Evolutionary conservation across 2,329 filamentous ascomycete genomes (phyloP).

Genomic region (Xylariales sp.): DNA sequence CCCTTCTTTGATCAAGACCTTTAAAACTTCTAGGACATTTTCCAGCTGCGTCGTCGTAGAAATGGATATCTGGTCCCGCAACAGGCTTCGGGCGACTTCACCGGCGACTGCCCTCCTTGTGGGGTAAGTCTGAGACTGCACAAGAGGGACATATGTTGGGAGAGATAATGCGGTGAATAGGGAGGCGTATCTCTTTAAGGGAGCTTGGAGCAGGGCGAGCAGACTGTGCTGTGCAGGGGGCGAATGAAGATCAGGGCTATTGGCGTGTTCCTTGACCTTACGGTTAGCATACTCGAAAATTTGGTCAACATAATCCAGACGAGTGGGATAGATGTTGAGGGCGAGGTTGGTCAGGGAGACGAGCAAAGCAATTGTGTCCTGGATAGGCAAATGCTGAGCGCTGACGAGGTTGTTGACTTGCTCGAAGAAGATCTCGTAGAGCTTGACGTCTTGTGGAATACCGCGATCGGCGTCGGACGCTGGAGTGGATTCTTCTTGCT

Average conservation of each 20-base stretch:
- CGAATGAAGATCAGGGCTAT: constrained; percentile 95
- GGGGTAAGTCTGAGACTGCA: constrained; percentile 91
- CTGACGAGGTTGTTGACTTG: constrained; percentile 95
- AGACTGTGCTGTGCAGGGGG: constrained; percentile 88
- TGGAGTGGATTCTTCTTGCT: constrained; percentile 43
- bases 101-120: constrained; percentile 91
- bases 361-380: constrained; percentile 91
- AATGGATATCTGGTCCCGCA: constrained; percentile 84
- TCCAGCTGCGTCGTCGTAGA: constrained; percentile 83
- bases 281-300: constrained; percentile 87
- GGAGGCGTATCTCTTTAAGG: constrained; percentile 88
- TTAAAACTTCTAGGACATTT: constrained; percentile 87
- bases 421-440: constrained; percentile 97
- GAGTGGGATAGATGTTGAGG: constrained; percentile 93
- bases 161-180: constrained; percentile 96
- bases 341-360: constrained; percentile 95
- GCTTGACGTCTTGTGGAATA: constrained; percentile 81
- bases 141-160: constrained; percentile 89
- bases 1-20: constrained; percentile 93
- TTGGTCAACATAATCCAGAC: constrained; percentile 94
- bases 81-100: constrained; percentile 84
- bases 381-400: constrained; percentile 88
- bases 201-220: constrained; percentile 88
- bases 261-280: constrained; percentile 89
- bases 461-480: constrained; percentile 56